Conservation (phyloP, 192 early-diverging fungal species). For the Coemansia sp. region DNA sequence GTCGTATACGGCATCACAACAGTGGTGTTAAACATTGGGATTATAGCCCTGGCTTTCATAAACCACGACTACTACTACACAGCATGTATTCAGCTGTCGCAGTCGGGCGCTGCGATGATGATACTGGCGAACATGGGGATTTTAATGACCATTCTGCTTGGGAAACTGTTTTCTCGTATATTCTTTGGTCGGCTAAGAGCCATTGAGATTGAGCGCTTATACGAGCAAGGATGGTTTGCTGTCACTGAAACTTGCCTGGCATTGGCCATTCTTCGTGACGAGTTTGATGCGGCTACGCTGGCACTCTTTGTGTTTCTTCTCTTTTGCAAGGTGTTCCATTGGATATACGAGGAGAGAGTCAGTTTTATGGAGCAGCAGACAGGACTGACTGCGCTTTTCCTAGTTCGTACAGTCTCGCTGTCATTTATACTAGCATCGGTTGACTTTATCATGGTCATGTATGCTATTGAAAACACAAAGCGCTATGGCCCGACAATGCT, state of each 20-base stretch:
- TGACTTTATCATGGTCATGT: conserved; percentile 75
- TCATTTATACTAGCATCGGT: conserved; percentile 61
- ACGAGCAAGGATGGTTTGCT: conserved; percentile 96
- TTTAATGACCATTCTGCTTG: conserved; percentile 76
- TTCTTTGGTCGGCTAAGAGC: conserved; percentile 92
- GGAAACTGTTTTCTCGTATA: conserved; percentile 71
- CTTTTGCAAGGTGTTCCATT: conserved; percentile 95
- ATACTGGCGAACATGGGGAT: conserved; percentile 79
- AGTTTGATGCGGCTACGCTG: conserved; percentile 86
- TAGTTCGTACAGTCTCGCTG: conserved; percentile 30
- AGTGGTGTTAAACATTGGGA: conserved; percentile 61
- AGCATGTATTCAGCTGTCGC: conserved; percentile 84
- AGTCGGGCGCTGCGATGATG: conserved; percentile 86
- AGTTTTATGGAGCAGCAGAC: conserved; percentile 68
- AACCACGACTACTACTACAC: conserved; percentile 85
- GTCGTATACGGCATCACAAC: conserved; percentile 73
- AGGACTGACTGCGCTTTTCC: conserved; percentile 26
- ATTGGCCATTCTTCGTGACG: conserved; percentile 93
- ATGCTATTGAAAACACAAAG: conserved; percentile 64
- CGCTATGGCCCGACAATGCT: conserved; percentile 84
- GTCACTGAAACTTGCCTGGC: conserved; percentile 96
- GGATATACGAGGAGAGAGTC: conserved; percentile 90
- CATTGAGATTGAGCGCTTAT: conserved; percentile 97
- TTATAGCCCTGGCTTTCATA: conserved; percentile 64
- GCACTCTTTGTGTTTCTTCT: conserved; percentile 84